Base-by-base conservation (phyloP, 2,329 filamentous ascomycete genomes). In the Corynespora cassiicola region DNA sequence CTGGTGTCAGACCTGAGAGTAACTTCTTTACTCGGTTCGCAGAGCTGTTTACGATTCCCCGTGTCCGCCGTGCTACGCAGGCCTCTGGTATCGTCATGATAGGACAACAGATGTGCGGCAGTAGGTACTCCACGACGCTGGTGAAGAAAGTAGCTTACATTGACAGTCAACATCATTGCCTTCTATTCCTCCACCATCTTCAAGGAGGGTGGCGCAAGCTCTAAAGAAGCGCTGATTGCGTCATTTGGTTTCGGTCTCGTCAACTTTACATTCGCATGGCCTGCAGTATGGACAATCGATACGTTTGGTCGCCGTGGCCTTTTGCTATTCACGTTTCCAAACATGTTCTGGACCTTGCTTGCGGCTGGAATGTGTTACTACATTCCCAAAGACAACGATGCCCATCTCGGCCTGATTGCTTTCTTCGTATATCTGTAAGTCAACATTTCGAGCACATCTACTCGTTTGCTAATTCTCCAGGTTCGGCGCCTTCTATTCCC, bases 11-110 rank as follows among this genome's bases (percentile, higher is more conserved):
- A 29, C 52, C 57, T 7, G 63, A 64, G 35, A 61, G 54, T 46
- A 72, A 68, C 42, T 61, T 72, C 38, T 66, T 72, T 47, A 70
- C 58, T 1, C 63, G 70, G 24, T 71, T 72, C 45, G 23, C 77
- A 23, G 80, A 88, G 58, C 62, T 81, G 0, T 86, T 89, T 56
- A 86, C 82, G 8, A 78, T 89, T 39, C 84, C 86, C 2, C 79
- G 86, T 30, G 74, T 87, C 8, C 79, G 85, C 10, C 79, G 85
- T 25, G 90, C 90, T 3, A 91, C 84, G 3, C 75, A 87, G 19
- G 89, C 88, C 5, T 86, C 88, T 1, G 87, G 84, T 49, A 82
- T 83, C 1, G 87, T 92, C 51, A 95, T 95, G 89, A 83, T 83
- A 50, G 72, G 71, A 0, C 81, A 85, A 53, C 81, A 85, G 56